Evolutionary conservation across 305 asterid species (phyloP).

Genomic region (Vinca major): DNA sequence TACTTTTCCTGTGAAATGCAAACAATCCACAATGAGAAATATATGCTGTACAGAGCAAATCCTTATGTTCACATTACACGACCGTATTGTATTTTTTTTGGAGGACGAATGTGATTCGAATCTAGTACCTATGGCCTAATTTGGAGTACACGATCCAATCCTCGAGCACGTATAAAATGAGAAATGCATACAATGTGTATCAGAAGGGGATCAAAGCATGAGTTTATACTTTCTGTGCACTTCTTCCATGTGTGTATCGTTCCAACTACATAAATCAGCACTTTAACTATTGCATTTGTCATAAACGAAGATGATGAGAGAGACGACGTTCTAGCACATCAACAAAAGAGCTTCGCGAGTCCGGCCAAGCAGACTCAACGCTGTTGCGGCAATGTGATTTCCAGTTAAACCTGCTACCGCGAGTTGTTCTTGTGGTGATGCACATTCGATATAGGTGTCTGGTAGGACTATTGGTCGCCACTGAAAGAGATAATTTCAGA

Average conservation of each 20-base stretch:
- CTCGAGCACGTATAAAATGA: not conserved
- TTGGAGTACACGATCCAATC: too few relatives aligned
- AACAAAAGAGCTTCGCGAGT: constrained; percentile 76
- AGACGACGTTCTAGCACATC: constrained; percentile 30
- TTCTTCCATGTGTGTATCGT: not conserved
- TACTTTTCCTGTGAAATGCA: too few relatives aligned
- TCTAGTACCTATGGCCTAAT: too few relatives aligned
- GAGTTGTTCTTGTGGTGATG: constrained; percentile 57
- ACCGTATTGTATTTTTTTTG: too few relatives aligned
- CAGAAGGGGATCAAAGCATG: not conserved
- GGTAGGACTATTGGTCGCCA: constrained; percentile 93
- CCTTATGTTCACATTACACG: too few relatives aligned
- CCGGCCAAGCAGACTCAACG: constrained; percentile 78
- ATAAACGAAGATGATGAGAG: not conserved
- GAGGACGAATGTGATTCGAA: too few relatives aligned
- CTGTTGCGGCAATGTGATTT: constrained; percentile 90
- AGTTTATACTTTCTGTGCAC: not conserved
- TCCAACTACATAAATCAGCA: not conserved
- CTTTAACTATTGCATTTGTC: not conserved
- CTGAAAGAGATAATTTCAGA: constrained; percentile 27
- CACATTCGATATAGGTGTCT: constrained; percentile 70
- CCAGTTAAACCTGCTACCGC: constrained; percentile 62
- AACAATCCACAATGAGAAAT: too few relatives aligned
- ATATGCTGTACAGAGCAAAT: too few relatives aligned
- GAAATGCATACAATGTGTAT: not conserved